A percentile compares a stretch with the other conserved stretches of the same genome.
These are phyloP conservation scores for Castanospermum australe DNA, from an alignment of 306 rosid species.

Conservation along the genomic window DNA sequence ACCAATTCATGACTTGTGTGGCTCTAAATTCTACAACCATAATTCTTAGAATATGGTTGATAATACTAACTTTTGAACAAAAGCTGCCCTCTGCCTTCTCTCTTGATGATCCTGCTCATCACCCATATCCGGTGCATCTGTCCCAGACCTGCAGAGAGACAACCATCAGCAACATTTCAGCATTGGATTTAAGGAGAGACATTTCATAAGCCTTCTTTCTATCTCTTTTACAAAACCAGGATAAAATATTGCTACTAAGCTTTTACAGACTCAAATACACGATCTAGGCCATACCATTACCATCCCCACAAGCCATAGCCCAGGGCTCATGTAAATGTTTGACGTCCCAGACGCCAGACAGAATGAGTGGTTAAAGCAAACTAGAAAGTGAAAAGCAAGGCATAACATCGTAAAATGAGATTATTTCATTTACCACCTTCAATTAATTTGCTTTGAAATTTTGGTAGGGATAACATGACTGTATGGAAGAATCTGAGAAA, in stretches of 20 bases:
- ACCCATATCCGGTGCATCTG: conserved; percentile 31
- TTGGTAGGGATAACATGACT: not conserved
- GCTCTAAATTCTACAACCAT: conserved; percentile 1
- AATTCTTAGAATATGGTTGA: conserved; percentile 63
- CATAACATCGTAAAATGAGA: not conserved
- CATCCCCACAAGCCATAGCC: not conserved
- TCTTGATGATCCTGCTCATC: conserved; percentile 58
- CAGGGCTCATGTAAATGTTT: not conserved
- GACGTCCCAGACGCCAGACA: not conserved
- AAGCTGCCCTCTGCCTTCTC: conserved; percentile 58
- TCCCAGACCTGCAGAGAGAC: conserved; percentile 43
- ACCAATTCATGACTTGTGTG: conserved; percentile 29
- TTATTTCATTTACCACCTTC: not conserved
- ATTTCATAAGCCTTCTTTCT: conserved; percentile 6
- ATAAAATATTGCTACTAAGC: not conserved
- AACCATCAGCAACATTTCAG: conserved; percentile 6
- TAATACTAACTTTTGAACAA: conserved; percentile 59
- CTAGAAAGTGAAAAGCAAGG: not conserved
- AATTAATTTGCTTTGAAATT: not conserved
- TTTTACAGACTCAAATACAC: not conserved
- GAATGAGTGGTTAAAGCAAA: not conserved
- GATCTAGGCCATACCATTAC: not conserved
- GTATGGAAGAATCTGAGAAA: not conserved
- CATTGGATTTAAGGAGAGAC: not conserved
- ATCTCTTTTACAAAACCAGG: not conserved